Evolutionary conservation across 78 protist genomes (phyloP), one percentile per base, ranked within the genome.

Genomic region (Emiliania huxleyi): DNA sequence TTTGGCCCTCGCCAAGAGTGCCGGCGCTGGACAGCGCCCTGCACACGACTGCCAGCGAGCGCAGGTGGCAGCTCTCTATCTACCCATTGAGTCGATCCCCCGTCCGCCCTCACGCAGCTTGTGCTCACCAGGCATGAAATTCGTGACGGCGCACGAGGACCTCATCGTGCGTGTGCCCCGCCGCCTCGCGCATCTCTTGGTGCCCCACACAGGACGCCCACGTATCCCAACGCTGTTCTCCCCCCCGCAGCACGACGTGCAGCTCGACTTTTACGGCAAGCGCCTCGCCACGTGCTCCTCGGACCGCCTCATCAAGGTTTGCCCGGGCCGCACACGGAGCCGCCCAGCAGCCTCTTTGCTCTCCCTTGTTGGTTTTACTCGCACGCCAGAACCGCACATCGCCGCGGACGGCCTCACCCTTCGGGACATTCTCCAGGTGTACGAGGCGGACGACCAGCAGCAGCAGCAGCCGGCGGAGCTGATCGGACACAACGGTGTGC

Each of bases 261-360:
- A 98, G 94, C 75, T 98, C 33, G 99, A 99, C 93, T 98, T 96
- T 90, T 98, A 97, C 91, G 99, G 99, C 25, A 94, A 95, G 93
- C 90, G 93, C 40, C 95, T 99, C 18, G 99, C 99, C 8, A 99
- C 99, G 21, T 91, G 97, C 79, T 98, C 99, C 19, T 96, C 99
- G 4, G 99, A 99, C 89, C 85, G 97, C 77, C n/a, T 95, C 56
- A 95, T 99, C 69, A 93, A 94, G 81, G 90, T 98, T 44, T 98
- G 97, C 90, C 87, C 45, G 38, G 46, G 35, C n/a, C n/a, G n/a
- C n/a, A n/a, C n/a, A n/a, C n/a, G 56, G 91, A 15, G 48, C n/a
- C n/a, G n/a, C n/a, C n/a, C n/a, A n/a, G n/a, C n/a, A n/a, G n/a
- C n/a, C n/a, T n/a, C n/a, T n/a, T n/a, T n/a, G n/a, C n/a, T n/a